These are phyloP conservation scores for Chlorella vulgaris DNA, from an alignment of 139 green algal genomes.

Conservation along the genomic window DNA sequence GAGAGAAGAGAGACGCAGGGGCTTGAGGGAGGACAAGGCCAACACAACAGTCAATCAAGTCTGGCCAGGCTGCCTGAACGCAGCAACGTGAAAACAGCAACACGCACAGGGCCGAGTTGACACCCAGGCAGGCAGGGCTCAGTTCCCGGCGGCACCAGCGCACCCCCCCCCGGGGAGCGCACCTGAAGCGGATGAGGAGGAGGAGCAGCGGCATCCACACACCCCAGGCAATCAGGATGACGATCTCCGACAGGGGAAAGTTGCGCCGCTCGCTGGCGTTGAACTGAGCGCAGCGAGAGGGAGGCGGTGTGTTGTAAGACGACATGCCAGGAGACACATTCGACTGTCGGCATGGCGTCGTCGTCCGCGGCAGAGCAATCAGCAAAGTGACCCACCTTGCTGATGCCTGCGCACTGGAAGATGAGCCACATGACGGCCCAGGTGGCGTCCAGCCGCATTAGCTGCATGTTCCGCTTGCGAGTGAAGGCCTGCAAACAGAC, in stretches of 20 bases:
- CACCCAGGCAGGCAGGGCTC: no score
- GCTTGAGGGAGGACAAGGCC: no score
- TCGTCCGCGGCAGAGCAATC: no score
- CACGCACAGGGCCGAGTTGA: no score
- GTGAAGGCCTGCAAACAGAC: background rate
- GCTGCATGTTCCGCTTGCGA: constrained; percentile 15
- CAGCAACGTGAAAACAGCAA: no score
- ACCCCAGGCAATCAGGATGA: background rate
- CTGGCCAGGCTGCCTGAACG: no score
- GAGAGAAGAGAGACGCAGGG: no score
- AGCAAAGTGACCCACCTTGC: background rate
- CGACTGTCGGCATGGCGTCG: background rate
- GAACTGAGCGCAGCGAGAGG: background rate
- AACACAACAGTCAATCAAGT: no score
- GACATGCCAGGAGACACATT: background rate
- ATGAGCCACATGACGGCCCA: constrained; percentile 10
- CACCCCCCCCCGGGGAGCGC: background rate
- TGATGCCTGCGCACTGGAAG: background rate
- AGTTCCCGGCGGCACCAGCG: background rate
- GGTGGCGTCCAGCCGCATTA: background rate
- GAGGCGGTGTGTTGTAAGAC: background rate
- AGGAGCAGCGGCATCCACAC: constrained; percentile 19
- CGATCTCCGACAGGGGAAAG: background rate
- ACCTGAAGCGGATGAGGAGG: constrained; percentile 15
- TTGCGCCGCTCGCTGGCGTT: background rate